Evolutionary conservation across 73 alveolate genomes (phyloP).

Genomic region (Paramecium biaurelia): DNA sequence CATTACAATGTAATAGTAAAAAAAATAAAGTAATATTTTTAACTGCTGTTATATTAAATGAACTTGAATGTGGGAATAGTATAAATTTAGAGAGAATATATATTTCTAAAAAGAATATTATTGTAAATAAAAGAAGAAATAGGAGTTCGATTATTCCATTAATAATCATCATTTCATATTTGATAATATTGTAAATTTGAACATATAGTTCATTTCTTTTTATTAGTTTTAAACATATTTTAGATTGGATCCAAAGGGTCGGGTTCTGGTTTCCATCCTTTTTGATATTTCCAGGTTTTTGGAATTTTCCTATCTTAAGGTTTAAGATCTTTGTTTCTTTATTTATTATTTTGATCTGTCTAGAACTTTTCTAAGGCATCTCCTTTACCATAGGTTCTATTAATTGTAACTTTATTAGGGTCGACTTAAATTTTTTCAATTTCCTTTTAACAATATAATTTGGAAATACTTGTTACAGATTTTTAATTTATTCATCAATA

Average conservation of each 20-base stretch:
- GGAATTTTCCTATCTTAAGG: slow-evolving; percentile 63
- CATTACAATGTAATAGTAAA: not conserved
- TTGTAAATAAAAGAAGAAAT: not conserved
- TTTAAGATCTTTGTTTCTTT: slow-evolving; percentile 50
- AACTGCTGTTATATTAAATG: not conserved
- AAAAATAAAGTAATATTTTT: too few species aligned
- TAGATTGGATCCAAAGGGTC: slow-evolving; percentile 60
- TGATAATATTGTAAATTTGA: not conserved
- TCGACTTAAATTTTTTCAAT: slow-evolving; percentile 13
- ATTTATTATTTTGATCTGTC: slow-evolving; percentile 13
- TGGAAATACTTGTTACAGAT: slow-evolving; percentile 43
- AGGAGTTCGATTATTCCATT: not conserved
- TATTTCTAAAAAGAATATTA: not conserved
- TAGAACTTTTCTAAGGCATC: slow-evolving; percentile 43
- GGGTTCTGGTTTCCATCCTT: slow-evolving; percentile 60
- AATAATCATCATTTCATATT: not conserved
- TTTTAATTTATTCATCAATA: slow-evolving; percentile 59
- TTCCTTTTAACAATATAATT: not conserved
- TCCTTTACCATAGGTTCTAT: slow-evolving; percentile 61
- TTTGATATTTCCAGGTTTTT: slow-evolving; percentile 48
- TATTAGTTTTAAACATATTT: slow-evolving; percentile 45
- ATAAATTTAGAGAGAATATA: not conserved
- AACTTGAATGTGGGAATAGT: not conserved
- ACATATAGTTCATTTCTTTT: not conserved
- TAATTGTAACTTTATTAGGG: slow-evolving; percentile 50